phyloP scores from a whole-genome alignment of 148 eudicot genomes.

The Fagopyrum homotropicum region DNA sequence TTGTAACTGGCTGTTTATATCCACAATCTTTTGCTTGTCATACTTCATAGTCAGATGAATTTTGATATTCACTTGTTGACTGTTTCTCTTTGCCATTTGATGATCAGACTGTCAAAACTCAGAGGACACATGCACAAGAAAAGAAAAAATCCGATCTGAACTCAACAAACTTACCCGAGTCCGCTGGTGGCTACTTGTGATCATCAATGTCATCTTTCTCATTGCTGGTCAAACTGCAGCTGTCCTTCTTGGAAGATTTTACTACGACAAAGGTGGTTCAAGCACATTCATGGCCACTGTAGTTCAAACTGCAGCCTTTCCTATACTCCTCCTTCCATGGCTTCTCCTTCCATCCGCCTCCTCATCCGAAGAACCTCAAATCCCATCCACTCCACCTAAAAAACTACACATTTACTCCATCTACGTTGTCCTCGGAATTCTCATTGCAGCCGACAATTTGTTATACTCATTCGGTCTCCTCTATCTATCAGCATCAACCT shows the following conservation, averaged over 20 bases:
- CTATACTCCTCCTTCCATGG: conserved; percentile 60
- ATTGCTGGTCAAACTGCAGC: conserved; percentile 75
- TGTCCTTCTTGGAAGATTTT: conserved; percentile 75
- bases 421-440: conserved; percentile 50
- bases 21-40: neutral
- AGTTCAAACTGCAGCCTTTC: conserved; percentile 81
- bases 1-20: neutral
- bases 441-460: conserved; percentile 65
- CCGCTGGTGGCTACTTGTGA: conserved; percentile 79
- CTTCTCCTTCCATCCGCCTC: conserved; percentile 46
- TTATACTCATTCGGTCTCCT: conserved; percentile 63
- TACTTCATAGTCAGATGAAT: neutral
- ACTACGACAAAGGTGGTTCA: conserved; percentile 78
- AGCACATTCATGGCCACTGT: conserved; percentile 81
- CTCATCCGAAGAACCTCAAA: conserved; percentile 20
- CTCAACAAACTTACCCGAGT: conserved; percentile 39
- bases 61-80: neutral
- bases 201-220: conserved; percentile 48
- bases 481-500: conserved; percentile 83
- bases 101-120: conserved; percentile 9
- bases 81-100: conserved; percentile 17
- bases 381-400: conserved; percentile 28
- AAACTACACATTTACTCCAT: conserved; percentile 24
- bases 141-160: conserved; percentile 18
- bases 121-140: conserved; percentile 11